phyloP scores from a whole-genome alignment of 148 eudicot species.

The Nyssa sinensis region DNA sequence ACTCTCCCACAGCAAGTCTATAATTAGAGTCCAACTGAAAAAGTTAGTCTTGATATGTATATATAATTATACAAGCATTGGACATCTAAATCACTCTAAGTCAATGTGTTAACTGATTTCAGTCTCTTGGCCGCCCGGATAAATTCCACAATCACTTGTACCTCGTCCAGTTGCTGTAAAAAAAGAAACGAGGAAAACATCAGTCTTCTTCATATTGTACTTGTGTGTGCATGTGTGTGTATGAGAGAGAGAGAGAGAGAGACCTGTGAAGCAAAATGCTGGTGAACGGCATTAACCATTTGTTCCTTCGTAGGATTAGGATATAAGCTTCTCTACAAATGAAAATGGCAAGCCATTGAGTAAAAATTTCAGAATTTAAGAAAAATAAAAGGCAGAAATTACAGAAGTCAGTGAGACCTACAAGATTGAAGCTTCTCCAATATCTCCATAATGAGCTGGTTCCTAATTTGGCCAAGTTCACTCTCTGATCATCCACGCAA shows the following conservation, averaged over 20 bases:
- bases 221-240: neutral
- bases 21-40: slow-evolving; percentile 13
- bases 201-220: neutral
- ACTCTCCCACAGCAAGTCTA: slow-evolving; percentile 18
- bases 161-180: slow-evolving; percentile 74
- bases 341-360: slow-evolving; percentile 7
- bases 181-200: neutral
- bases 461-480: slow-evolving; percentile 74
- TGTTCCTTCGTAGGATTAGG: slow-evolving; percentile 68
- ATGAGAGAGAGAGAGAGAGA: slow-evolving; percentile 14
- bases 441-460: slow-evolving; percentile 88
- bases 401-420: slow-evolving; percentile 27
- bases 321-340: slow-evolving; percentile 52
- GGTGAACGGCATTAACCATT: slow-evolving; percentile 60
- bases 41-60: slow-evolving; percentile 14
- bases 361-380: neutral
- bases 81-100: slow-evolving; percentile 16
- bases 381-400: neutral
- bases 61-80: slow-evolving; percentile 6
- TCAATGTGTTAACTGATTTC: slow-evolving; percentile 26
- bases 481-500: slow-evolving; percentile 42
- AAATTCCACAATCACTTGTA: slow-evolving; percentile 77
- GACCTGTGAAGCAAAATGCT: slow-evolving; percentile 87
- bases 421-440: slow-evolving; percentile 75
- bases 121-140: slow-evolving; percentile 70